Evolutionary conservation across 2,329 filamentous ascomycete species (phyloP).

Genomic region (Myriosclerotinia duriaeana): DNA sequence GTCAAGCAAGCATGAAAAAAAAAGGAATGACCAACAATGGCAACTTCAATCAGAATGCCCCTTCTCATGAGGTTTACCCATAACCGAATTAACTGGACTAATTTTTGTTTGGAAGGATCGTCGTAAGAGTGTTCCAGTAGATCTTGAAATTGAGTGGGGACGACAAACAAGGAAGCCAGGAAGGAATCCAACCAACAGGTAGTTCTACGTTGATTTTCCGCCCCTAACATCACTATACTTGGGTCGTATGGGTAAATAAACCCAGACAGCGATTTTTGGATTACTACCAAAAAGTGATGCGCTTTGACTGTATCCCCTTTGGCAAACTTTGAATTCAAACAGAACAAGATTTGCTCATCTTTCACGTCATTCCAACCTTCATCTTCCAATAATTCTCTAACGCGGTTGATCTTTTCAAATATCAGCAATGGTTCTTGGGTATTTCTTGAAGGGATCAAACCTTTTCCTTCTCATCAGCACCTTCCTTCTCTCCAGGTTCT

Average conservation of each 20-base stretch:
- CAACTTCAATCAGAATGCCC: conserved; percentile 79
- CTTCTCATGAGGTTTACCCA: conserved; percentile 92
- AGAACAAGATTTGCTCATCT: conserved; percentile 63
- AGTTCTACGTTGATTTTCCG: conserved; percentile 74
- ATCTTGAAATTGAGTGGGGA: conserved; percentile 83
- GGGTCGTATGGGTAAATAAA: conserved; percentile 74
- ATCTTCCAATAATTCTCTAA: conserved; percentile 52
- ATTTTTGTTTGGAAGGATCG: conserved; percentile 67
- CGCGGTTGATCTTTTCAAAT: conserved; percentile 48
- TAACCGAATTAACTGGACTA: conserved; percentile 76
- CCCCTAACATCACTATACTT: conserved; percentile 71
- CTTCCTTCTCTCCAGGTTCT: conserved; percentile 48
- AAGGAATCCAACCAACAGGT: conserved; percentile 95
- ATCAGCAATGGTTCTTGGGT: conserved; percentile 22
- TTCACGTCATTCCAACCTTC: conserved; percentile 56
- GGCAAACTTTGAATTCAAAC: conserved; percentile 61
- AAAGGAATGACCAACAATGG: conserved; percentile 61
- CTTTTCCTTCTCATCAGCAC: conserved; percentile 54
- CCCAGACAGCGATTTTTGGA: conserved; percentile 79
- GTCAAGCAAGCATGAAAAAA: not conserved
- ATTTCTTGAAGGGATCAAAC: conserved; percentile 22
- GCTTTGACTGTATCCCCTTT: conserved; percentile 71
- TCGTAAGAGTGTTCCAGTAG: conserved; percentile 75
- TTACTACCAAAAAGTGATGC: conserved; percentile 71
- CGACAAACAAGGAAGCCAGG: conserved; percentile 91